Base-by-base conservation (phyloP, 345 rosid species). In the Psidium friedrichsthalianum region DNA sequence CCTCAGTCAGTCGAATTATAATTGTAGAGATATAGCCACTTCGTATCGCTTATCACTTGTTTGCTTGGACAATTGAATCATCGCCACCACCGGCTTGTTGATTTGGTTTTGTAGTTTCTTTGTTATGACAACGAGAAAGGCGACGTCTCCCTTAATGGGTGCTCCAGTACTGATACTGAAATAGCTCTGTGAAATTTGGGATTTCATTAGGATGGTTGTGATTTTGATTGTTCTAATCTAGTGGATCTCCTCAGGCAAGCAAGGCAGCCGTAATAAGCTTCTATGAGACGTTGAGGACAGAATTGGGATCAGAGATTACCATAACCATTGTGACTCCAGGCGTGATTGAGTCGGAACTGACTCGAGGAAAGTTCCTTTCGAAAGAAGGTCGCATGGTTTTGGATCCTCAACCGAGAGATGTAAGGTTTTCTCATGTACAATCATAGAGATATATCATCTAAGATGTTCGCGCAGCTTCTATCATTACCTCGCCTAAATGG, bases 281-380 rank as follows among this genome's bases (percentile, higher is more conserved):
- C 84, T 94, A 88, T n/a, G 93, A 94, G 88, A 91, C 96, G 10
- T 4, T 94, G 87, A 92, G 96, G 86, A 86, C 89, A 27, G 98
- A 96, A 84, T 74, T 93, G 16, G 92, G 94, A 6, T 14, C 88
- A 0, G 91, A 92, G 13, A 83, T 95, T 24, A 85, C 78, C 14
- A 87, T 94, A 56, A 91, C 93, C n/a, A 88, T 95, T 1, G 97
- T 90, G 6, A 93, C 94, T 24, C 95, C 96, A 16, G 96, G 95
- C 14, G 87, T 88, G 56, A 89, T 93, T 5, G 94, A 94, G 78
- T 92, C 97, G 0, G 94, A 93, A 86, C 83, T 83, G 88, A 86
- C 85, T 40, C 83, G 29, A 56, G 88, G 85, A 14, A 86, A 86
- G 83, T 86, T 86, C 83, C 83, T 83, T 18, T 83, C 85, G 8